A percentile compares a stretch with the other conserved stretches of the same genome.
Evolutionary conservation across 2,329 filamentous ascomycete genomes (phyloP).

Genomic region (Beauveria bassiana): DNA sequence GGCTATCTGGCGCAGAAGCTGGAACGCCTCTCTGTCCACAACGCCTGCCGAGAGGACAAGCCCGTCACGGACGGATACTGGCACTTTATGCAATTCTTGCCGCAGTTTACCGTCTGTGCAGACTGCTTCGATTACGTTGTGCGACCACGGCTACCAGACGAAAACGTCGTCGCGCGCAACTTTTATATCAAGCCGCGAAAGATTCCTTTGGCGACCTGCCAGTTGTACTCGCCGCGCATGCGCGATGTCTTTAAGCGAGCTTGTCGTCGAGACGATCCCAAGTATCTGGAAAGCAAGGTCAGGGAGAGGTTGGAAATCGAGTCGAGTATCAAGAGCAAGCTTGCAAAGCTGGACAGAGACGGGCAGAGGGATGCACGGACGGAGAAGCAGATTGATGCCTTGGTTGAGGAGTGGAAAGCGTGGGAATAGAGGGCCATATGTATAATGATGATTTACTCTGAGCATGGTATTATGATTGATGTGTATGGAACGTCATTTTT

Average conservation of each 20-base stretch:
- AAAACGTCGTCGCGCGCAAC: slow-evolving; percentile 50
- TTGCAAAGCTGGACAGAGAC: slow-evolving; percentile 34
- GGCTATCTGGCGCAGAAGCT: slow-evolving; percentile 57
- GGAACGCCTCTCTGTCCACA: slow-evolving; percentile 45
- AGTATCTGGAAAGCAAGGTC: slow-evolving; percentile 50
- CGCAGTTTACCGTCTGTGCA: slow-evolving; percentile 75
- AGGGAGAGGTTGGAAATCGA: slow-evolving; percentile 54
- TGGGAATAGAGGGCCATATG: slow-evolving; percentile 36
- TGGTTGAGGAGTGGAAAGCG: slow-evolving; percentile 49
- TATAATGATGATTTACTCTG: neutral
- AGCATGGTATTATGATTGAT: neutral
- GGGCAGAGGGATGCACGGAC: slow-evolving; percentile 30
- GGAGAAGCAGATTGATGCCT: slow-evolving; percentile 36
- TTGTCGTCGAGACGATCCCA: slow-evolving; percentile 58
- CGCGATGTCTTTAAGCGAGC: slow-evolving; percentile 62
- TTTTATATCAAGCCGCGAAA: slow-evolving; percentile 56
- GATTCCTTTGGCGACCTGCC: slow-evolving; percentile 54
- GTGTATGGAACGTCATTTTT: neutral
- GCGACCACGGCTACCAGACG: slow-evolving; percentile 53
- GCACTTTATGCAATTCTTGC: slow-evolving; percentile 70
- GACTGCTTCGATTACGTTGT: slow-evolving; percentile 80
- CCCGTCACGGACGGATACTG: slow-evolving; percentile 57
- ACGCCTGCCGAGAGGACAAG: slow-evolving; percentile 60
- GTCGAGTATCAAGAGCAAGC: slow-evolving; percentile 47
- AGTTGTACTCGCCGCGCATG: slow-evolving; percentile 78